Percentiles rank a stretch among this genome's conserved stretches.
Evolutionary conservation across 257 asterid species (phyloP).

Genomic region (Salvia splendens): DNA sequence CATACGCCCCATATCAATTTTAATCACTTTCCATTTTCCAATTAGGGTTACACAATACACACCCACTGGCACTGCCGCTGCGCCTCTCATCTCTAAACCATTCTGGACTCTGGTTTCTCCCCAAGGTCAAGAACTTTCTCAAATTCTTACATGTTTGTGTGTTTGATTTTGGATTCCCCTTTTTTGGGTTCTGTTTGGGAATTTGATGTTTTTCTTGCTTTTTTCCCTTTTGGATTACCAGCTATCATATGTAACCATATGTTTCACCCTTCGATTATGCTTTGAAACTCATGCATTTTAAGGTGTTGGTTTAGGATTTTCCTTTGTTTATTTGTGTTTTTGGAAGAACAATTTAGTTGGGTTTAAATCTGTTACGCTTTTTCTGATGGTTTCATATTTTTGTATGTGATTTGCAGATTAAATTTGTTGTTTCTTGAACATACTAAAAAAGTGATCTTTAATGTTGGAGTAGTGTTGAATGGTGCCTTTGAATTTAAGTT

Average conservation of each 20-base stretch:
- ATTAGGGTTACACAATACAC: too few species aligned
- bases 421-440: background rate
- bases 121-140: too few species aligned
- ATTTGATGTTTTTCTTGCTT: conserved; percentile 28
- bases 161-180: conserved; percentile 33
- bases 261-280: background rate
- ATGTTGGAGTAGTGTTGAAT: conserved; percentile 3
- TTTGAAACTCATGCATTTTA: conserved; percentile 16
- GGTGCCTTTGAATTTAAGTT: conserved; percentile 7
- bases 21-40: too few species aligned
- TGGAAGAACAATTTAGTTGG: background rate
- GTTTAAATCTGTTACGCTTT: background rate
- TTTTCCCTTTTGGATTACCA: conserved; percentile 21
- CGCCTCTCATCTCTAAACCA: too few species aligned
- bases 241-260: conserved; percentile 12
- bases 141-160: conserved; percentile 30
- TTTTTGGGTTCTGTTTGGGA: conserved; percentile 24
- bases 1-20: too few species aligned
- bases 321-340: background rate
- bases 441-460: background rate
- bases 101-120: too few species aligned
- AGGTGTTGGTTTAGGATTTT: conserved; percentile 26
- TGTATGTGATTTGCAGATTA: conserved; percentile 26
- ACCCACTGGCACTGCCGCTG: too few species aligned
- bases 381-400: conserved; percentile 21